Evolutionary conservation across 371 early-diverging fungal species (phyloP).

Genomic region (Conidiobolus incongruus): DNA sequence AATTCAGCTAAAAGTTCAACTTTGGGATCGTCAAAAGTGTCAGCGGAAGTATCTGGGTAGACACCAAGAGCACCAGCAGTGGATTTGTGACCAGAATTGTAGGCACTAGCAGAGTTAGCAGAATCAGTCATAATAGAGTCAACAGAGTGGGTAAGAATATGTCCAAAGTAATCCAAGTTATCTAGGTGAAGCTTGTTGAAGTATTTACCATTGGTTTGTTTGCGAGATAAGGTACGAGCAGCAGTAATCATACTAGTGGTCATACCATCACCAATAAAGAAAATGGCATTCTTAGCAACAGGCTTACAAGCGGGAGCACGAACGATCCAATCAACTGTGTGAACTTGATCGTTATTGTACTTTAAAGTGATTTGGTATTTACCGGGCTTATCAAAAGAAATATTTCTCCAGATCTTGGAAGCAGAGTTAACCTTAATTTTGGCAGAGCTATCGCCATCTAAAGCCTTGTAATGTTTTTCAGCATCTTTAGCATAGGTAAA

Average conservation of each 20-base stretch:
- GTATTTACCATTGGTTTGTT: conserved; percentile 26
- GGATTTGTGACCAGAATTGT: conserved; percentile 44
- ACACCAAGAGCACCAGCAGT: too few species aligned
- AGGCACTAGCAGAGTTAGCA: conserved; percentile 50
- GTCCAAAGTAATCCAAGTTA: conserved; percentile 34
- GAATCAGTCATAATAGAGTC: conserved; percentile 52
- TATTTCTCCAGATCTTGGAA: conserved; percentile 28
- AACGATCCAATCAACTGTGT: too few species aligned
- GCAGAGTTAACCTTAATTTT: conserved; percentile 21
- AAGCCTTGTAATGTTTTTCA: conserved; percentile 16
- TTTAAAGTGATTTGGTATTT: conserved; percentile 24
- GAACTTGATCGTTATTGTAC: too few species aligned
- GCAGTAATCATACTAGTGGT: too few species aligned
- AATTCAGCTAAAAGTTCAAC: too few species aligned
- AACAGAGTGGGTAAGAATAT: conserved; percentile 39
- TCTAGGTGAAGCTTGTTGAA: conserved; percentile 31
- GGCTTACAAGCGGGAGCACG: too few species aligned
- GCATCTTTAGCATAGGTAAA: too few species aligned
- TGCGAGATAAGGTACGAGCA: too few species aligned
- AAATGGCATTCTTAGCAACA: too few species aligned
- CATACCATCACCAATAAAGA: too few species aligned
- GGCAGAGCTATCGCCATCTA: conserved; percentile 8
- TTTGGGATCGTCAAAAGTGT: too few species aligned
- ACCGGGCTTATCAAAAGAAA: conserved; percentile 27
- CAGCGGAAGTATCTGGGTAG: too few species aligned